Evolutionary conservation across 2,329 filamentous ascomycete species (phyloP).

Genomic region (Falciphora oryzae): DNA sequence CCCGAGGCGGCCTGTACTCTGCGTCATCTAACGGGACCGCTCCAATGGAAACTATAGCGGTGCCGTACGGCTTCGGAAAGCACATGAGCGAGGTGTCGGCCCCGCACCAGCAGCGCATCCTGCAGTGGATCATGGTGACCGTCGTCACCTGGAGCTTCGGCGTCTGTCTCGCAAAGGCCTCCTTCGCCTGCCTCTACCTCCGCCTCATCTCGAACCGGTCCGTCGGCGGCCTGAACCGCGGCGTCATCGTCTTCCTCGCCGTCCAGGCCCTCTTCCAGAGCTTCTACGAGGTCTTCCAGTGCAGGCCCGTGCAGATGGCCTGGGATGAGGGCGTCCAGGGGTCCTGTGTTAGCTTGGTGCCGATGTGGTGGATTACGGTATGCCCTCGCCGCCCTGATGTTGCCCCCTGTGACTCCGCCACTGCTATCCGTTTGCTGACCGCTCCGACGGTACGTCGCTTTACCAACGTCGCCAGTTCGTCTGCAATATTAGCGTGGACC

Average conservation of each 20-base stretch:
- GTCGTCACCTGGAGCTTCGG: constrained; percentile 11
- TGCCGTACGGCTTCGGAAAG: neutral
- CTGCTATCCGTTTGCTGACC: too few species aligned
- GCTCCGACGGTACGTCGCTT: too few species aligned
- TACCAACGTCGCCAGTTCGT: constrained; percentile 10
- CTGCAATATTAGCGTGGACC: constrained; percentile 13
- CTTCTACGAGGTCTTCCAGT: constrained; percentile 11
- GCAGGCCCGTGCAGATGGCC: constrained; percentile 11
- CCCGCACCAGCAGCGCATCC: neutral
- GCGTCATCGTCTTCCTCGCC: constrained; percentile 9
- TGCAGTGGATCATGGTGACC: constrained; percentile 8
- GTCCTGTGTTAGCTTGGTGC: constrained; percentile 7
- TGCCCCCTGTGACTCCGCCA: too few species aligned
- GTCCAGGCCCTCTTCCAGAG: constrained; percentile 12
- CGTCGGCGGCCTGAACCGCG: constrained; percentile 10
- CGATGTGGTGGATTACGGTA: constrained; percentile 11
- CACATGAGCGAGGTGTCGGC: neutral
- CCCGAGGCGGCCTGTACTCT: too few species aligned
- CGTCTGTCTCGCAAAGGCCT: constrained; percentile 10
- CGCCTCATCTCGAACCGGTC: constrained; percentile 11
- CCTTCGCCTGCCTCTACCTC: constrained; percentile 14
- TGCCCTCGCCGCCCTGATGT: too few species aligned
- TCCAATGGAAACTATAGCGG: neutral
- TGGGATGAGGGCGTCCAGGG: constrained; percentile 10
- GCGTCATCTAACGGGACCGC: neutral